Conservation (phyloP, 768 basidiomycete species). For the Fomitopsis serialis region DNA sequence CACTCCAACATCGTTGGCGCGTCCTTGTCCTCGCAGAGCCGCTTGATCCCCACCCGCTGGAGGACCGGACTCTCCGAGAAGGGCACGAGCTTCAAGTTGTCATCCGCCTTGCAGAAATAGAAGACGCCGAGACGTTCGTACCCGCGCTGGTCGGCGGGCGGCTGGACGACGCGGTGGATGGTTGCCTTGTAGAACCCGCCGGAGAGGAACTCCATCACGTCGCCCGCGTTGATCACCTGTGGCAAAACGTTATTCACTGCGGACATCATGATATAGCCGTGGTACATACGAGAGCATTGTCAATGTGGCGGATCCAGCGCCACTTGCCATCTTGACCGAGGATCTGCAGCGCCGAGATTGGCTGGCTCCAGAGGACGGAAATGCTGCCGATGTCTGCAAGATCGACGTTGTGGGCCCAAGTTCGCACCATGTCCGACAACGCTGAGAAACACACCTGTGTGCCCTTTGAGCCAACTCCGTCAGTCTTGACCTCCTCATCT, state of each 20-base stretch:
- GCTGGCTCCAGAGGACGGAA: constrained; percentile 58
- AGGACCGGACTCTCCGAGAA: constrained; percentile 27
- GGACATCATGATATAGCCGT: constrained; percentile 26
- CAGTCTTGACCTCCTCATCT: constrained; percentile 25
- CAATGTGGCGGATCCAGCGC: constrained; percentile 55
- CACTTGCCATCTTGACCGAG: constrained; percentile 45
- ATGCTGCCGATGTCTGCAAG: constrained; percentile 21
- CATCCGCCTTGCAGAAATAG: constrained; percentile 29
- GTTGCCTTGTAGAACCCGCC: constrained; percentile 32
- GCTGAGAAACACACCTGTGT: constrained; percentile 22
- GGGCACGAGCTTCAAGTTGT: constrained; percentile 24
- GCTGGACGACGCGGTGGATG: constrained; percentile 32
- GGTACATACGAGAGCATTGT: constrained; percentile 45
- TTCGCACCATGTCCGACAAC: neutral
- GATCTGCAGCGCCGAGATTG: constrained; percentile 54
- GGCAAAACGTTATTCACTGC: constrained; percentile 21
- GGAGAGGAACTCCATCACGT: constrained; percentile 28
- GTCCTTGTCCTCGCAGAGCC: constrained; percentile 21
- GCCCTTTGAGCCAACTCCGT: constrained; percentile 33
- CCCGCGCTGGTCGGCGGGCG: constrained; percentile 28
- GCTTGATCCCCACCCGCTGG: constrained; percentile 22
- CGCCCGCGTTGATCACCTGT: constrained; percentile 36
- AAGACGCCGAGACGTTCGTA: constrained; percentile 29
- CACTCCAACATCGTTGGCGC: constrained; percentile 26
- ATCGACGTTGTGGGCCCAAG: neutral